phyloP scores from a whole-genome alignment of 345 rosid genomes.

The Aurinia saxatilis region DNA sequence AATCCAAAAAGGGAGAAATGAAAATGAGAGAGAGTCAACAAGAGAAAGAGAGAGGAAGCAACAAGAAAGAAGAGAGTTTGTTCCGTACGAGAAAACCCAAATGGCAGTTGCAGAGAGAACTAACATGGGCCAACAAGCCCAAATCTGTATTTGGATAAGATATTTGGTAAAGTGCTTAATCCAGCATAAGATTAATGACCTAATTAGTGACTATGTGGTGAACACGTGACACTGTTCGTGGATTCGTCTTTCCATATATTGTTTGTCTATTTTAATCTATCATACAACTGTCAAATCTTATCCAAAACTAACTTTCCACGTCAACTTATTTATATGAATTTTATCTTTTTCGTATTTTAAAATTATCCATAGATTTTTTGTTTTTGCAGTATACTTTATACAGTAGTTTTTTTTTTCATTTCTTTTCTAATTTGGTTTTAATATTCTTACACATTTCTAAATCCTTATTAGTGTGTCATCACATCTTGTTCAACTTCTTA shows the following conservation, averaged over 20 bases:
- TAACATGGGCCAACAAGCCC: conserved; percentile 26
- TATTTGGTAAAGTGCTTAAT: conserved; percentile 1
- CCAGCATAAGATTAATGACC: background rate
- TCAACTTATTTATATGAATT: background rate
- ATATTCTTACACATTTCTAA: no score
- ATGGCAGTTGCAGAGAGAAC: conserved; percentile 14
- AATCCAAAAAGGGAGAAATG: conserved; percentile 9
- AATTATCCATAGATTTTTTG: background rate
- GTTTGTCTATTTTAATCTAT: no score
- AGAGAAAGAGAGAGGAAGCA: conserved; percentile 9
- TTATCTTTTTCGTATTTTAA: background rate
- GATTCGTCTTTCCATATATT: background rate
- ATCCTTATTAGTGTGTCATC: no score
- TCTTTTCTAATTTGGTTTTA: no score
- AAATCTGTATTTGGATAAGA: conserved; percentile 17
- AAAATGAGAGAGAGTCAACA: conserved; percentile 35
- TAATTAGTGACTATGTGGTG: background rate
- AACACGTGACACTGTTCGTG: conserved; percentile 2
- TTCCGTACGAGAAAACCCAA: conserved; percentile 23
- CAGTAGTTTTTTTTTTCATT: no score
- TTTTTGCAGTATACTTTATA: no score
- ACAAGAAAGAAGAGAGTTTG: conserved; percentile 2
- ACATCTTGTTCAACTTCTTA: no score
- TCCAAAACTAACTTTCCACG: conserved; percentile 9
- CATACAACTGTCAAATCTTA: no score